Evolutionary conservation across 345 rosid genomes (phyloP).

Genomic region (Camelina neglecta): DNA sequence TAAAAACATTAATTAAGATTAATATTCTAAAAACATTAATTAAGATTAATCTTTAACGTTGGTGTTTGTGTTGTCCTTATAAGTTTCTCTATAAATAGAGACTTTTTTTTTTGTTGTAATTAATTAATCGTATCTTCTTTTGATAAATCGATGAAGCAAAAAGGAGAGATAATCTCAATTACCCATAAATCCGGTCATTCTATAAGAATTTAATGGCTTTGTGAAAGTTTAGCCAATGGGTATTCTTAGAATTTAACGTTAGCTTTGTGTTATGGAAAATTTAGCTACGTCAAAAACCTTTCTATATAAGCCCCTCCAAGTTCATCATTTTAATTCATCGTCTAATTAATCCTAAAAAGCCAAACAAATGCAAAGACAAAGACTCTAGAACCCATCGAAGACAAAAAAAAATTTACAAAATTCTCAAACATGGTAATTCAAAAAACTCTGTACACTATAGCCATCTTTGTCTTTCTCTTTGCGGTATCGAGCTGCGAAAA

Average conservation of each 20-base stretch:
- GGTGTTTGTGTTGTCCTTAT: too few species aligned
- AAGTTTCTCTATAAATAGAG: neutral
- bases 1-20: too few species aligned
- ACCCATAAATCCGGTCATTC: neutral
- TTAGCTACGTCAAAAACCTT: neutral
- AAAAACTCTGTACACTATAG: constrained; percentile 13
- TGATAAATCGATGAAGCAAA: neutral
- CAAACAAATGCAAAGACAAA: neutral
- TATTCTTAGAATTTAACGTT: neutral
- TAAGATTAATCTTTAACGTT: too few species aligned
- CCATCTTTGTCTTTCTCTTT: constrained; percentile 4
- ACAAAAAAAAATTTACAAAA: neutral
- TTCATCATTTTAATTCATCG: neutral
- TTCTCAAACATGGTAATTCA: constrained; percentile 7
- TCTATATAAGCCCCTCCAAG: constrained; percentile 1
- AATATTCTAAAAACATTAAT: too few species aligned
- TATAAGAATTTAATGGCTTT: neutral
- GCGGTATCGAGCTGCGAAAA: constrained; percentile 5
- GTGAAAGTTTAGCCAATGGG: neutral
- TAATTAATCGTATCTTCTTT: too few species aligned
- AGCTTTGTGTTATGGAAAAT: neutral
- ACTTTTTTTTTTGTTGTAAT: neutral
- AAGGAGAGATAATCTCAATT: neutral
- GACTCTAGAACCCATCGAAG: neutral
- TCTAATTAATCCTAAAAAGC: neutral